A percentile compares a stretch with the other conserved stretches of the same genome.
phyloP scores from a whole-genome alignment of 2,329 filamentous ascomycete genomes.

The Clarireedia sp. region DNA sequence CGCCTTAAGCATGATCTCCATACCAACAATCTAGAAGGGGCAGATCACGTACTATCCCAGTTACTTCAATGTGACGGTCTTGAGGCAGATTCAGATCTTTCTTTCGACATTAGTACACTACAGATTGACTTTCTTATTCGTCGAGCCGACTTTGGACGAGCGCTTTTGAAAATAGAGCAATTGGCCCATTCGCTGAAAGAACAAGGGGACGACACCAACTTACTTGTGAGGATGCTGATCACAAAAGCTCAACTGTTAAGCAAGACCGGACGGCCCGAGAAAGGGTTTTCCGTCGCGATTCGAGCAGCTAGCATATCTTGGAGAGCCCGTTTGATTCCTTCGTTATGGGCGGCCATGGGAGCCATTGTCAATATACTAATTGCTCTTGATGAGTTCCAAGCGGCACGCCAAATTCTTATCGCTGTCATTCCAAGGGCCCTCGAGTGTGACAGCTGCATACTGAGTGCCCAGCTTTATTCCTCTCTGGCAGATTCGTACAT shows the following conservation, averaged over 20 bases:
- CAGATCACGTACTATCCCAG: conserved; percentile 48
- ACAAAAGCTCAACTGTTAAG: conserved; percentile 54
- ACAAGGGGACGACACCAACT: conserved; percentile 51
- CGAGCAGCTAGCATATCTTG: conserved; percentile 56
- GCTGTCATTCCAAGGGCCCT: conserved; percentile 57
- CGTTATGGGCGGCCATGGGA: conserved; percentile 53
- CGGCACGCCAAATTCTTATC: conserved; percentile 47
- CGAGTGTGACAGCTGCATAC: conserved; percentile 48
- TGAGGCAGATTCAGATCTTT: conserved; percentile 50
- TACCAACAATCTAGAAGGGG: conserved; percentile 46
- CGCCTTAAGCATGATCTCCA: conserved; percentile 57
- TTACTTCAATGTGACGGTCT: conserved; percentile 35
- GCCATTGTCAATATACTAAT: conserved; percentile 50
- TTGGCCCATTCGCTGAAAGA: conserved; percentile 43
- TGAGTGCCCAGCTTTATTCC: conserved; percentile 51
- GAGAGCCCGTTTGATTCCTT: conserved; percentile 48
- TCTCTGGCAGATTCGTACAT: conserved; percentile 56
- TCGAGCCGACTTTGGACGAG: conserved; percentile 42
- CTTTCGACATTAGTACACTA: conserved; percentile 49
- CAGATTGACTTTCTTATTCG: conserved; percentile 52
- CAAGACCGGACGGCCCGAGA: conserved; percentile 51
- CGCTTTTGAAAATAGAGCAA: conserved; percentile 46
- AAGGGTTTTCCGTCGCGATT: conserved; percentile 58
- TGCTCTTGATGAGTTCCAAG: conserved; percentile 50
- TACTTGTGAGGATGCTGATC: conserved; percentile 52